These are phyloP conservation scores for Porogramme epimiltina DNA, from an alignment of 1,284 basidiomycete genomes.

Conservation along the genomic window DNA sequence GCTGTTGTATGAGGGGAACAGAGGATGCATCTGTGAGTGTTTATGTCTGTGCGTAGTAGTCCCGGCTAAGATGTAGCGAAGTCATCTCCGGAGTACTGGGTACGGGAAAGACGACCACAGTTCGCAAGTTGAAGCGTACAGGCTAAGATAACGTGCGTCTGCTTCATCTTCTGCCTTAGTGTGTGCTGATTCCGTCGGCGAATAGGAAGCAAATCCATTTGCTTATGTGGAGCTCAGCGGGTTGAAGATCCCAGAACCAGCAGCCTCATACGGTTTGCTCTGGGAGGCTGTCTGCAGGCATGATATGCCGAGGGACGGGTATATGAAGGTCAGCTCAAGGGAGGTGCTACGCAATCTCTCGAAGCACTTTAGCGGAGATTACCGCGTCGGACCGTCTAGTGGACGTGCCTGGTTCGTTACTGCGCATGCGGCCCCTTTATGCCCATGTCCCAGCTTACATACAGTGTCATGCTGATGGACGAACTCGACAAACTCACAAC, in stretches of 20 bases:
- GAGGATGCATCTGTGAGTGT: constrained; percentile 90
- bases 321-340: constrained; percentile 67
- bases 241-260: constrained; percentile 87
- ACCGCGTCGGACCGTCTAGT: constrained; percentile 56
- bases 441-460: too few species aligned
- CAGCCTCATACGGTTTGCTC: constrained; percentile 84
- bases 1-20: constrained; percentile 88
- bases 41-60: neutral
- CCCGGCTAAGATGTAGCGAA: constrained; percentile 30
- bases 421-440: neutral
- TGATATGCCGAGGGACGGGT: constrained; percentile 59
- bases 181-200: too few species aligned
- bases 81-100: constrained; percentile 98
- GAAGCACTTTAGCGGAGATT: constrained; percentile 58
- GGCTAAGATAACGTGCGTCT: constrained; percentile 72
- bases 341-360: constrained; percentile 44
- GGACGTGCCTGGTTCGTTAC: constrained; percentile 66
- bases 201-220: constrained; percentile 88
- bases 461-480: constrained; percentile 84
- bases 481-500: constrained; percentile 97
- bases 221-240: constrained; percentile 99
- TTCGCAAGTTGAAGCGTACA: constrained; percentile 87
- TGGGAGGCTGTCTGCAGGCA: constrained; percentile 89
- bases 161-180: neutral
- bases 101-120: constrained; percentile 98